Evolutionary conservation across 139 green algal species (phyloP), one percentile per base, ranked within the genome.

Genomic region (Tetradesmus lagerheimii): DNA sequence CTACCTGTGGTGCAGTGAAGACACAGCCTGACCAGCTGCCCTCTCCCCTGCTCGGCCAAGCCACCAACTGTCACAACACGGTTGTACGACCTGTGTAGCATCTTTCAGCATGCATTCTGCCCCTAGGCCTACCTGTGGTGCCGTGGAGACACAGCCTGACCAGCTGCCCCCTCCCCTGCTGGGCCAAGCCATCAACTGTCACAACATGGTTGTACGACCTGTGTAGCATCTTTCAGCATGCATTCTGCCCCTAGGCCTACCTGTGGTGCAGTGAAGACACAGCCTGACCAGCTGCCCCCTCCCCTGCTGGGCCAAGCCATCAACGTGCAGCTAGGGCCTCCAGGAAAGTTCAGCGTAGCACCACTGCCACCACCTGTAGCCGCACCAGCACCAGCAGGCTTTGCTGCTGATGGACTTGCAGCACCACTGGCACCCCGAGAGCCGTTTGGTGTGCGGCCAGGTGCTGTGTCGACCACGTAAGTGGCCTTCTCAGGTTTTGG

Each of bases 251-350:
- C 8, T 16, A 75, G 6, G 16, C 50, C 6, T 31, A 86, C 80
- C 80, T 86, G 80, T 50, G 80, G 80, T 47, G 80, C 47, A 18
- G 80, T 45, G 15, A 86, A 86, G 1, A 87, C 82, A 31, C 50
- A 57, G n/a, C 82, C 82, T 27, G 82, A 87, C 82, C 82, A 87
- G 82, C 35, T 62, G 20, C 82, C 82, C 1, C 35, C 82, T 27
- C 53, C 37, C 23, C 82, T 87, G 35, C 57, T 53, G 27, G 57
- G 82, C 82, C 82, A 87, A 11, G 82, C 82, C 82, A 87, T 87
- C 34, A 87, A n/a, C 20, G 82, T 79, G 57, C 82, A 87, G 57
- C 82, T 87, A 23, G 82, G 82, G 2, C 82, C 82, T 8, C 82
- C 82, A 62, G 82, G 80, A 41, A 86, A 29, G 25, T 31, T 71